Percentiles rank a stretch among this genome's conserved stretches.
Evolutionary conservation across 352 stramenopile genomes (phyloP).

Genomic region (Phytopythium boreale): DNA sequence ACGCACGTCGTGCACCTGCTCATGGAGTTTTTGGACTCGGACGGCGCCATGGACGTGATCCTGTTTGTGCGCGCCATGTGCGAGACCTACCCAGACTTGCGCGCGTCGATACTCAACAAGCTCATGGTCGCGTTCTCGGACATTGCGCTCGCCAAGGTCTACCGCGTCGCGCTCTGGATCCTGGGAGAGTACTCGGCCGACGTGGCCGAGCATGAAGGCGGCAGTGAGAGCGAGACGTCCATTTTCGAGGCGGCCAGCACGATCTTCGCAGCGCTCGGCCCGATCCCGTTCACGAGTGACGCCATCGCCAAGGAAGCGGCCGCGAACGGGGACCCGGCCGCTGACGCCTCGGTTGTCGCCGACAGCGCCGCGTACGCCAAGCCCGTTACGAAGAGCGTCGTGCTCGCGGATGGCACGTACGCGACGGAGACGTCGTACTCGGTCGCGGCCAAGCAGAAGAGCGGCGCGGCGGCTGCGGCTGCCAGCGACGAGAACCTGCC

Average conservation of each 20-base stretch:
- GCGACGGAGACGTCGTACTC: conserved; percentile 96
- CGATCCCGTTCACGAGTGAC: conserved; percentile 64
- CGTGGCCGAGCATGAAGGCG: conserved; percentile 20
- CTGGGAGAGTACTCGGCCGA: conserved; percentile 91
- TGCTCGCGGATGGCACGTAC: conserved; percentile 99
- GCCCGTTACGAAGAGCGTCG: conserved; percentile 96
- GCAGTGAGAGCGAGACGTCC: conserved; percentile 59
- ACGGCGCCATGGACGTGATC: conserved; percentile 98
- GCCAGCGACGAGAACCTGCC: conserved; percentile 67
- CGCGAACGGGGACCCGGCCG: conserved; percentile 10
- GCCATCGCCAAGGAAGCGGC: conserved; percentile 44
- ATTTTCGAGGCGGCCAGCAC: conserved; percentile 72
- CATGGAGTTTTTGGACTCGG: conserved; percentile 98
- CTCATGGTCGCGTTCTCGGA: conserved; percentile 93
- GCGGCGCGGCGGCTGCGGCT: conserved; percentile 9
- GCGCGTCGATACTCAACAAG: conserved; percentile 92
- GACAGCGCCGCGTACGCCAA: conserved; percentile 74
- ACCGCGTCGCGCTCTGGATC: conserved; percentile 97
- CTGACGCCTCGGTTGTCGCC: conserved; percentile 9
- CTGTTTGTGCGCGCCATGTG: conserved; percentile 98
- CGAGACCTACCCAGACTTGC: conserved; percentile 94
- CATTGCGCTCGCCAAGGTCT: conserved; percentile 94
- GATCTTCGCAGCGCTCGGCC: conserved; percentile 89
- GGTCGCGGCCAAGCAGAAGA: conserved; percentile 39
- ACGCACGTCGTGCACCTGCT: conserved; percentile 97